phyloP scores from a whole-genome alignment of 1,284 basidiomycete species.

The Puccinia hordei region DNA sequence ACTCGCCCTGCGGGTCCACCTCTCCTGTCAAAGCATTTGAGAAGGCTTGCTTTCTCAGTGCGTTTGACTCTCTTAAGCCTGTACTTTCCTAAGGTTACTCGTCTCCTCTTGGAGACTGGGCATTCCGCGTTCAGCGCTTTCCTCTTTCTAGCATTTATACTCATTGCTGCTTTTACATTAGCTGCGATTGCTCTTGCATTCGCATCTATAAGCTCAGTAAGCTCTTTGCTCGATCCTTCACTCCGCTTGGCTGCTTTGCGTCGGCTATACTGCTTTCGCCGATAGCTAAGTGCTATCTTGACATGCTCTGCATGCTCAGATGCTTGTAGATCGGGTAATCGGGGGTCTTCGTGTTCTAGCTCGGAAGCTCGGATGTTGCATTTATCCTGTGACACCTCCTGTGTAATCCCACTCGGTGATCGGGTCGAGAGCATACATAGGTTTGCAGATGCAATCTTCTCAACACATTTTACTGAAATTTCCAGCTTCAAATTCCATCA shows the following conservation, averaged over 20 bases:
- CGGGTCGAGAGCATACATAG: constrained; percentile 7
- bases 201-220: constrained; percentile 1
- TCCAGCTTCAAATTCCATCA: too few species aligned
- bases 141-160: neutral
- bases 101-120: neutral
- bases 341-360: neutral
- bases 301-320: neutral
- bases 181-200: neutral
- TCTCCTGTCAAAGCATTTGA: constrained; percentile 11
- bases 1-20: neutral
- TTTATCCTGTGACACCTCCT: neutral
- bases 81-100: neutral
- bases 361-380: neutral
- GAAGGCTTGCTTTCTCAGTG: constrained; percentile 20
- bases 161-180: neutral
- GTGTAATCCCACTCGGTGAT: neutral
- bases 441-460: neutral
- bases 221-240: constrained; percentile 1
- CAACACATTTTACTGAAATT: too few species aligned
- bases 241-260: neutral
- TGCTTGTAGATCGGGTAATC: neutral
- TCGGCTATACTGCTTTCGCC: neutral
- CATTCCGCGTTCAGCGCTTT: neutral
- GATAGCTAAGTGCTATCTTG: neutral
- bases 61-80: neutral